phyloP scores from a whole-genome alignment of 495 filamentous ascomycete species.

The Astrothelium macrocarpum region DNA sequence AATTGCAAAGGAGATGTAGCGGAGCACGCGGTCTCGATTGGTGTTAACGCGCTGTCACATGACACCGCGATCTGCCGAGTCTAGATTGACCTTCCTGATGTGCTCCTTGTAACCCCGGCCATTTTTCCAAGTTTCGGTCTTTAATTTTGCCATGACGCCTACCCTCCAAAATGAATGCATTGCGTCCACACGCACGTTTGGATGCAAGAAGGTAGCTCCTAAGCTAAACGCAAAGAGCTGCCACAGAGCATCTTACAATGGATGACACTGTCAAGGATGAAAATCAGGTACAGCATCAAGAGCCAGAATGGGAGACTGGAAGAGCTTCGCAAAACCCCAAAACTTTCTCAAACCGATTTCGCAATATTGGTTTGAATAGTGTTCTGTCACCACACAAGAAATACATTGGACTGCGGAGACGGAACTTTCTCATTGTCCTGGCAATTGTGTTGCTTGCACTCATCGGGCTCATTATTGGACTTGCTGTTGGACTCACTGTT shows the following conservation, averaged over 20 bases:
- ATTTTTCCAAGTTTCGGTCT: not conserved
- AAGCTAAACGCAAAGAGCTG: not conserved
- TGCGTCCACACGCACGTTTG: no score
- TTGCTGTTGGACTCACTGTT: slow-evolving; percentile 43
- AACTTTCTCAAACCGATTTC: not conserved
- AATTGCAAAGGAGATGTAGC: no score
- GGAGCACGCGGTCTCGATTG: no score
- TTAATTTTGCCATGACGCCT: no score
- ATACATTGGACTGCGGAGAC: slow-evolving; percentile 36
- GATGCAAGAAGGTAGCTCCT: no score
- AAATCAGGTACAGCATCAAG: not conserved
- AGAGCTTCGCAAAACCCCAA: not conserved
- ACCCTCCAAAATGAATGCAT: no score
- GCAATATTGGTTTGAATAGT: slow-evolving; percentile 19
- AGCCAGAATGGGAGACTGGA: not conserved
- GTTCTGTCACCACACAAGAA: slow-evolving; percentile 33
- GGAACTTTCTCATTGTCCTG: slow-evolving; percentile 33
- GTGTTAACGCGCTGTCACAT: not conserved
- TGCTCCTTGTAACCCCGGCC: not conserved
- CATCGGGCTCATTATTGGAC: slow-evolving; percentile 45
- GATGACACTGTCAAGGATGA: not conserved
- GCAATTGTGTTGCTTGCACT: slow-evolving; percentile 30
- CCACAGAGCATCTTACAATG: not conserved
- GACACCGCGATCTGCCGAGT: not conserved
- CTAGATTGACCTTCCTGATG: not conserved